Percentiles rank a stretch among this genome's conserved stretches.
Evolutionary conservation across 495 filamentous ascomycete species (phyloP).

Genomic region (Podospora australis): DNA sequence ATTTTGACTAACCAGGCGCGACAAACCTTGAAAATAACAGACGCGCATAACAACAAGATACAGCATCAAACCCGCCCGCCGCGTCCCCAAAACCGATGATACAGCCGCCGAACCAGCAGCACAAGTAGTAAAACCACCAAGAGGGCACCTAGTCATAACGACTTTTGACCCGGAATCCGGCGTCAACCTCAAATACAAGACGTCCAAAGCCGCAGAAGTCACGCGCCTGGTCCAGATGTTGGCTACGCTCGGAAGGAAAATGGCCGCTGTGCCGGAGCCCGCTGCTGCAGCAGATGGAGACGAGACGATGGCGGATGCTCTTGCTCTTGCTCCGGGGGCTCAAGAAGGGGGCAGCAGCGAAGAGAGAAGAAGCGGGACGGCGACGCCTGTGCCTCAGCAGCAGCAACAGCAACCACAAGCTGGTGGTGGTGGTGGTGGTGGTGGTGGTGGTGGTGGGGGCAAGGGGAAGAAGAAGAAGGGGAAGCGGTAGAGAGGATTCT

Average conservation of each 20-base stretch:
- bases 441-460: conserved; percentile 32
- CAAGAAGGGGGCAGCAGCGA: conserved; percentile 16
- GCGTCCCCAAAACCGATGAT: conserved; percentile 10
- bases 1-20: no score
- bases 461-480: conserved; percentile 53
- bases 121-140: conserved; percentile 17
- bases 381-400: conserved; percentile 11
- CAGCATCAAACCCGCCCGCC: conserved; percentile 49
- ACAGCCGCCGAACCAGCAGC: conserved; percentile 6
- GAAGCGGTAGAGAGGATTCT: conserved; percentile 39
- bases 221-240: conserved; percentile 68
- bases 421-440: conserved; percentile 34
- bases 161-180: conserved; percentile 82
- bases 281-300: background rate
- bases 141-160: conserved; percentile 73
- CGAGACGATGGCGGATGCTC: conserved; percentile 29
- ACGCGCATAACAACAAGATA: conserved; percentile 83
- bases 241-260: conserved; percentile 58
- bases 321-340: conserved; percentile 41
- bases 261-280: conserved; percentile 48
- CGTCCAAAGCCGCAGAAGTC: conserved; percentile 87
- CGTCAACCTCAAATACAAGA: conserved; percentile 80
- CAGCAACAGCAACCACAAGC: background rate
- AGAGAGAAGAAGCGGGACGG: conserved; percentile 3
- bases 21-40: no score